Base-by-base conservation (phyloP, 2,329 filamentous ascomycete genomes). In the Fusarium subtropicale region DNA sequence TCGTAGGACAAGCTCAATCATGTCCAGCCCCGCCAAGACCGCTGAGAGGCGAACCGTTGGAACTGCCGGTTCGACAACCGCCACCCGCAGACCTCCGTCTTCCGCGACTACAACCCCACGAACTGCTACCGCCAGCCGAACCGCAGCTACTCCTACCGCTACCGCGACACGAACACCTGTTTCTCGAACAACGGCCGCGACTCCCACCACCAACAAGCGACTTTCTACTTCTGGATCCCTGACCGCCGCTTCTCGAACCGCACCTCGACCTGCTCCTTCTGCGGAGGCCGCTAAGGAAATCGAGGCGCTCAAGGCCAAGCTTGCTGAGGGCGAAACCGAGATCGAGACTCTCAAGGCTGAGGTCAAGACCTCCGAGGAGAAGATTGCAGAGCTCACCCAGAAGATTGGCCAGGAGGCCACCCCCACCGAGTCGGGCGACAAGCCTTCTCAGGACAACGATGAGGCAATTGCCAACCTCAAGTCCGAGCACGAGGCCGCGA, bases 231-330 rank as follows among this genome's bases (percentile, higher is more conserved):
- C 82, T 24, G 80, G 83, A 30, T 76, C 78, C 3, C 74, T 83
- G 5, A 71, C 82, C 16, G 55, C 79, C 13, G 73, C 80, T 20
- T 57, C 79, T 28, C 77, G 81, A 34, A 75, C 82, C 6, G 66
- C 80, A 5, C 58, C 81, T 54, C 83, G 86, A 67, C 76, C 79
- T 7, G 59, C 81, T n/a, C 73, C 81, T 34, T 80, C 82, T 24
- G 76, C 81, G 18, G 81, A 83, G 13, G 69, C 79, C 10, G 76
- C 83, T 22, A 89, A 87, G 78, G 87, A 88, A 72, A 79, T 87
- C 5, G 88, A 90, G 51, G 84, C 87, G 46, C 81, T 91, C 44
- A 90, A 88, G 79, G 77, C 81, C 10, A 89, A 89, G 77, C 80
- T 91, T 24, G 81, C 82, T 7, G 83, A 86, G 33, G 88, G 86